Base-by-base conservation (phyloP, 139 green algal species). In the Trebouxia sp. region DNA sequence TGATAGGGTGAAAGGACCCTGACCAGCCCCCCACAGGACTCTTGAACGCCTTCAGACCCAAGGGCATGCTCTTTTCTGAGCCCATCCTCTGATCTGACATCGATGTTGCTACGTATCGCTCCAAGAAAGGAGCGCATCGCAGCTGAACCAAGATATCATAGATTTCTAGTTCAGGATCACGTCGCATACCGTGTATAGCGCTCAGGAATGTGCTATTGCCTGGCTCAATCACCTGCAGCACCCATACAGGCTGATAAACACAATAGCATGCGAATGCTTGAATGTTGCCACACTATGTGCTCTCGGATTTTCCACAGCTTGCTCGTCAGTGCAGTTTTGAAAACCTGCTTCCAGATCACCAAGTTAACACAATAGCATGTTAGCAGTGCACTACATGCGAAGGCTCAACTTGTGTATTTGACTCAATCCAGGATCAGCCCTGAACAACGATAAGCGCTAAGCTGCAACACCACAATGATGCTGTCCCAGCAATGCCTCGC, bases 1-100 rank as follows among this genome's bases (percentile, higher is more conserved):
- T 77, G 48, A 78, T 35, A 35, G 79, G 79, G 48, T 83, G 79
- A 62, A 83, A 83, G 66, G 75, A 43, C 28, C 35, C 30, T 65
- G 50, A 72, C 32, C 45, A 69, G 32, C 30, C 72, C 8, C 50
- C n/a, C n/a, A n/a, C 41, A 65, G 43, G 22, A 12, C 50, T 58
- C 32, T 65, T 79, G n/a, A 58, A 65, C 1, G 42, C 41, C 41
- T 45, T 55, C 50, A 65, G 24, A 24, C 24, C 32, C 32, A 79
- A 28, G 41, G 17, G 43, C 41, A 53, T 38, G 22, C 7, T 10
- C 11, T 30, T 65, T 45, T 43, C 22, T 20, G 43, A 42, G n/a
- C 42, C 72, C 50, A 65, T 53, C 26, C 42, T 58, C 39, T 43
- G 17, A 58, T 69, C 58, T 22, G 58, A 69, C 28, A n/a, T n/a